These are phyloP conservation scores for Punica granatum DNA, from an alignment of 345 rosid species.

Conservation along the genomic window DNA sequence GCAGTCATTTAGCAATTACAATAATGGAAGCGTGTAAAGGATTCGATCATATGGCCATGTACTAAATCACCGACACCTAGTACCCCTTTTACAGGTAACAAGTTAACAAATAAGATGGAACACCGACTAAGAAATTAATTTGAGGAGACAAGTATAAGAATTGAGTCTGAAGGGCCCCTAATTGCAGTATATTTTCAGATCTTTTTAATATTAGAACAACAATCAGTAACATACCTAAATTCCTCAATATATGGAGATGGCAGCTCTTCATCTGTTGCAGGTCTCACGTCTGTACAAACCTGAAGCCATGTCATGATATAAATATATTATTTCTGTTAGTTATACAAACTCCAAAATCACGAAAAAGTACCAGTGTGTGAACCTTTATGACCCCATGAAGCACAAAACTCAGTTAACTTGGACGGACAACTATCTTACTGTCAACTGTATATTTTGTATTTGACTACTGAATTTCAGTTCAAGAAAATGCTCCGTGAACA, in stretches of 20 bases:
- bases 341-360: neutral
- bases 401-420: neutral
- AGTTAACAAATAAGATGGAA: neutral
- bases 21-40: neutral
- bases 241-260: constrained; percentile 81
- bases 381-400: neutral
- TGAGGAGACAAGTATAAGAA: neutral
- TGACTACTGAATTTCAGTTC: neutral
- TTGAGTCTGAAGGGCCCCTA: neutral
- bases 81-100: neutral
- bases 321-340: constrained; percentile 6
- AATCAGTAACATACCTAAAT: constrained; percentile 45
- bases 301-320: constrained; percentile 38
- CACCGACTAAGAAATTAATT: neutral
- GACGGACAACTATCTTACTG: neutral
- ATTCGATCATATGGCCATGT: neutral
- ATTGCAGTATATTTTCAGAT: neutral
- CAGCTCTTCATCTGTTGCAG: constrained; percentile 89
- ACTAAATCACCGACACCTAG: neutral
- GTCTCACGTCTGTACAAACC: constrained; percentile 90
- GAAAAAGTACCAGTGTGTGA: neutral
- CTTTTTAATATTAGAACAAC: neutral
- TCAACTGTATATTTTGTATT: neutral
- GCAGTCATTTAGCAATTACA: neutral
- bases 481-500: neutral